Conservation (phyloP, 139 green algal species). For the Chlorella vulgaris region DNA sequence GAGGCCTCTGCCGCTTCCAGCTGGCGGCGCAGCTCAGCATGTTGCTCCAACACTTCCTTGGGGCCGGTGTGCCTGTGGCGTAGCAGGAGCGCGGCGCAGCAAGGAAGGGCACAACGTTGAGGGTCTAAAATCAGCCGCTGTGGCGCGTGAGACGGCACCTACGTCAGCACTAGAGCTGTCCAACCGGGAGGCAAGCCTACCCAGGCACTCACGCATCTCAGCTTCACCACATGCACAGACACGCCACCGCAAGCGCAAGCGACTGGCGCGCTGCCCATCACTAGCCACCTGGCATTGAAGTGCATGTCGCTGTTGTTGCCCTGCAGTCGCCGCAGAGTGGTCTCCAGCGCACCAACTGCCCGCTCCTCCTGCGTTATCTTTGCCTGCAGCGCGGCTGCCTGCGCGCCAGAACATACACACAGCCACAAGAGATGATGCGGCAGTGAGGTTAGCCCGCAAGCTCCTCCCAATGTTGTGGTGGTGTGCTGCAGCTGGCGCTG, state of each 20-base stretch:
- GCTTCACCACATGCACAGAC: too few relatives aligned
- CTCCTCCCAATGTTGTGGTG: too few relatives aligned
- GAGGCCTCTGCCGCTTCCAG: background rate
- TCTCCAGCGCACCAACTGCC: slow-evolving; percentile 8
- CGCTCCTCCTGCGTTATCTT: slow-evolving; percentile 13
- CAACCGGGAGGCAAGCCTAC: too few relatives aligned
- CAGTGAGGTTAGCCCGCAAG: background rate
- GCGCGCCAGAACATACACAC: background rate
- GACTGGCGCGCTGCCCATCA: too few relatives aligned
- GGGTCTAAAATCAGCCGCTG: too few relatives aligned
- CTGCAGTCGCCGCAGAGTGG: slow-evolving; percentile 5
- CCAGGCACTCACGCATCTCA: too few relatives aligned
- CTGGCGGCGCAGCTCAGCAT: background rate
- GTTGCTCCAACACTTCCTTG: slow-evolving; percentile 16
- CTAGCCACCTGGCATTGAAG: slow-evolving; percentile 11
- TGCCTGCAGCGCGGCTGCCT: background rate
- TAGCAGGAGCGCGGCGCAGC: background rate
- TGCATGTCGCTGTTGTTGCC: slow-evolving; percentile 32
- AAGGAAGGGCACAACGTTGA: too few relatives aligned
- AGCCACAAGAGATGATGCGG: too few relatives aligned
- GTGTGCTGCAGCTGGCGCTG: too few relatives aligned
- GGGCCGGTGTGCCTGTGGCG: background rate
- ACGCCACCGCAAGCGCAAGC: too few relatives aligned
- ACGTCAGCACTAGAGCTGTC: too few relatives aligned
- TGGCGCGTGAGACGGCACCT: too few relatives aligned